These are phyloP conservation scores for Phyllosticta citribraziliensis DNA, from an alignment of 2,329 filamentous ascomycete species.

Conservation along the genomic window DNA sequence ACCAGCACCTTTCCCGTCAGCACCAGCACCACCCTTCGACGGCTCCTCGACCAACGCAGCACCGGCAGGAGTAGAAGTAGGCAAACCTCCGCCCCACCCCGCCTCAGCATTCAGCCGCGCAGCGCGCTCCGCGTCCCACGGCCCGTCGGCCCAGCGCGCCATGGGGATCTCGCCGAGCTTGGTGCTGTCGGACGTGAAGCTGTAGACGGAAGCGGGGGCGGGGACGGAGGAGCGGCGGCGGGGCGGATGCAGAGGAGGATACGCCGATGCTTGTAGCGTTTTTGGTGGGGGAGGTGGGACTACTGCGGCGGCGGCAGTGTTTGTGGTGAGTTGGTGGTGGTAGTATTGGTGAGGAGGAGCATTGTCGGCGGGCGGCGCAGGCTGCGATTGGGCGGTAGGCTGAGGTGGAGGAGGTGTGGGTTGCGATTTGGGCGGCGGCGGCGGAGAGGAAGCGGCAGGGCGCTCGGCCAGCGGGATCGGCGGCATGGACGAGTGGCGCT, in stretches of 20 bases:
- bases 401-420: neutral
- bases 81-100: conserved; percentile 19
- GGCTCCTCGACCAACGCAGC: too few species aligned
- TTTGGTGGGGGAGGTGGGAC: too few species aligned
- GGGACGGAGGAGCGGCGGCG: conserved; percentile 21
- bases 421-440: neutral
- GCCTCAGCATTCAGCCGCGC: conserved; percentile 33
- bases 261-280: too few species aligned
- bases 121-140: conserved; percentile 34
- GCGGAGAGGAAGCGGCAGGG: neutral
- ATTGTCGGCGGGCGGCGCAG: too few species aligned
- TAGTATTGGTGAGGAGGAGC: too few species aligned
- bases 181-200: conserved; percentile 36
- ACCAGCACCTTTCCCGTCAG: neutral
- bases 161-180: conserved; percentile 40
- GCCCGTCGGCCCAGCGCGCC: conserved; percentile 30
- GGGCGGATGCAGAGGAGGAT: neutral
- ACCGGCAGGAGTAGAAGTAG: neutral
- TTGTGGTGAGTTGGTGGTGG: conserved; percentile 6
- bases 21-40: too few species aligned
- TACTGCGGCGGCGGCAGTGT: neutral
- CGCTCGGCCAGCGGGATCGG: neutral
- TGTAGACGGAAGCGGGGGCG: conserved; percentile 31
- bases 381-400: neutral
- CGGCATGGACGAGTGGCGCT: neutral